Base-by-base conservation (phyloP, 164 flowering plant genomes). In the Chimonanthus salicifolius region DNA sequence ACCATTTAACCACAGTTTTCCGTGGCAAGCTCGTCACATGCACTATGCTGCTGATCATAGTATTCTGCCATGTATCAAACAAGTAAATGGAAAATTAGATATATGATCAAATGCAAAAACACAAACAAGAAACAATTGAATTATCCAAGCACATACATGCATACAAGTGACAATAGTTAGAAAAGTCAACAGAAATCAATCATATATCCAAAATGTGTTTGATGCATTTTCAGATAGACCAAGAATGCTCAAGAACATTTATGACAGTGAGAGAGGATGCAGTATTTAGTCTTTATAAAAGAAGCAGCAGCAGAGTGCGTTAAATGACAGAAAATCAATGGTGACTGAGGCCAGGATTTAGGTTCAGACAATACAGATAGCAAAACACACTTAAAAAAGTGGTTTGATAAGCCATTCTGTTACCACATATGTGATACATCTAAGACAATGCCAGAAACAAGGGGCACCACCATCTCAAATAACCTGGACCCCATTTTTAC, bases 1-100 rank as follows among this genome's bases (percentile, higher is more conserved):
- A 95, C 98, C 98, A 90, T 76, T 95, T 83, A 72, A 95, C 82
- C 7, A 95, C 84, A 77, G 79, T 87, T 77, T 86, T 89, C 50
- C 89, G 85, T 21, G 97, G 98, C 50, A 95, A 81, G 73, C 88
- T 95, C 9, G 98, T 92, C 82, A 93, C 90, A 6, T 89, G 92
- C 72, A 88, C 90, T 47, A 95, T 89, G 88, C 94, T 93, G 89
- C 88, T 87, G 64, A 95, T 69, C 82, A 82, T 82, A 1, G 84
- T 70, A 76, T 80, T 82, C 82, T 82, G 82, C 75, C 70, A 73
- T 21, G 33, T 5, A 49, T 3, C 68, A 48, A 9, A 18, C 13
- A 69, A 21, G 48, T n/a, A 10, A 48, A 68, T 13, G 16, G 33
- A 33, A 33, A 33, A 33, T 33, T 0, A 33, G 33, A 10, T n/a